Evolutionary conservation across 805 yeast species (phyloP).

Genomic region (Spathaspora gorwiae): DNA sequence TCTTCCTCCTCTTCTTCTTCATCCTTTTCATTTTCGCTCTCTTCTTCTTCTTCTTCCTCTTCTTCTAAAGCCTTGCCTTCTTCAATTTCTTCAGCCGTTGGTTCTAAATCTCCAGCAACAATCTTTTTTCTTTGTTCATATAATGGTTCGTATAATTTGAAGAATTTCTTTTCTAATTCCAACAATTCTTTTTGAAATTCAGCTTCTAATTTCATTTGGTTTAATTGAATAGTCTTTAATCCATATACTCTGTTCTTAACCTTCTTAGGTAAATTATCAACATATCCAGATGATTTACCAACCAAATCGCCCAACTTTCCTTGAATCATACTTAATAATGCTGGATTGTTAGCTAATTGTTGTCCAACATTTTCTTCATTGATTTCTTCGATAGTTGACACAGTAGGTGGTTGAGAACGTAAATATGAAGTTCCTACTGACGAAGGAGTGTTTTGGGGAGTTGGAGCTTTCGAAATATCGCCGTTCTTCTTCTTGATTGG

Average conservation of each 20-base stretch:
- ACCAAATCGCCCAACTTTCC: conserved; percentile 80
- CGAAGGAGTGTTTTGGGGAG: conserved; percentile 98
- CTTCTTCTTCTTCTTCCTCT: conserved; percentile 42
- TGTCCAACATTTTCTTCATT: conserved; percentile 42
- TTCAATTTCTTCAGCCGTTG: conserved; percentile 71
- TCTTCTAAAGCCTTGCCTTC: conserved; percentile 71
- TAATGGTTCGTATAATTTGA: conserved; percentile 68
- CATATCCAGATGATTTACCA: conserved; percentile 84
- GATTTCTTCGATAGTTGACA: conserved; percentile 62
- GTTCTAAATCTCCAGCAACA: conserved; percentile 69
- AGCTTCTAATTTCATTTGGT: conserved; percentile 78
- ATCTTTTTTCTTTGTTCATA: conserved; percentile 69
- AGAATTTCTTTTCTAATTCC: conserved; percentile 78
- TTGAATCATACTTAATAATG: conserved; percentile 79
- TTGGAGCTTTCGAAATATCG: conserved; percentile 88
- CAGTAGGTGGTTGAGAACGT: conserved; percentile 54
- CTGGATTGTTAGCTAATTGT: conserved; percentile 73
- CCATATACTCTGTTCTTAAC: conserved; percentile 78
- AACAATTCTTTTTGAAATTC: conserved; percentile 87
- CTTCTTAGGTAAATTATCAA: conserved; percentile 64
- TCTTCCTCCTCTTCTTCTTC: conserved; percentile 42
- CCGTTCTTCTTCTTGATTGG: conserved; percentile 72
- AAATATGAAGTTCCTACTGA: conserved; percentile 72
- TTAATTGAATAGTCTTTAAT: conserved; percentile 73
- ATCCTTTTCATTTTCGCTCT: conserved; percentile 35